Conservation (phyloP, 2,329 filamentous ascomycete genomes). For the Akanthomyces dipterigenus region DNA sequence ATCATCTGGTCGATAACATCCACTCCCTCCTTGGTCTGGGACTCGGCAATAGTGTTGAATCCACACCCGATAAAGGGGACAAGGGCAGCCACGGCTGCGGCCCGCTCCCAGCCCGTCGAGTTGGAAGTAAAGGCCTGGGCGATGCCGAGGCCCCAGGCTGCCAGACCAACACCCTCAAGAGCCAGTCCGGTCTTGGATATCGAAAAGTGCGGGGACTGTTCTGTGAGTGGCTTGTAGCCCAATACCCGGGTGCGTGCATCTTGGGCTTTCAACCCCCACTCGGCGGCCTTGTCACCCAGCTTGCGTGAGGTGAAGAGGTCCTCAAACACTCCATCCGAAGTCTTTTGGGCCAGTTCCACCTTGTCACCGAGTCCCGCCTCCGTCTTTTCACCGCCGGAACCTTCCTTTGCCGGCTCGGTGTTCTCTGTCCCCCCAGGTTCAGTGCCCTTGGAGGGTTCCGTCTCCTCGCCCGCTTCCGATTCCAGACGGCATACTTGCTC, state of each 20-base stretch:
- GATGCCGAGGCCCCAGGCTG: neutral
- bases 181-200: neutral
- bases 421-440: neutral
- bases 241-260: neutral
- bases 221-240: neutral
- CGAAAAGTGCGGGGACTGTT: neutral
- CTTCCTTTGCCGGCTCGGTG: neutral
- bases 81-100: neutral
- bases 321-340: neutral
- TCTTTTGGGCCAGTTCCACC: neutral
- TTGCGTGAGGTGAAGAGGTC: slow-evolving; percentile 1
- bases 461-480: neutral
- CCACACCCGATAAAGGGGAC: neutral
- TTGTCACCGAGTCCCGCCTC: neutral
- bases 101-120: neutral
- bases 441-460: neutral
- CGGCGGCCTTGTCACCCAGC: neutral
- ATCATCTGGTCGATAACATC: neutral
- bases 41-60: neutral
- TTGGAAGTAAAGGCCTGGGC: neutral
- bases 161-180: neutral
- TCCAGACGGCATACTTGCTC: neutral
- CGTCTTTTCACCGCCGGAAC: neutral
- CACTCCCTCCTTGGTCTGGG: neutral
- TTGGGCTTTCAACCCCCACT: neutral